Conservation (phyloP, 176 grass and related monocot genomes). For the Melocanna baccifera region DNA sequence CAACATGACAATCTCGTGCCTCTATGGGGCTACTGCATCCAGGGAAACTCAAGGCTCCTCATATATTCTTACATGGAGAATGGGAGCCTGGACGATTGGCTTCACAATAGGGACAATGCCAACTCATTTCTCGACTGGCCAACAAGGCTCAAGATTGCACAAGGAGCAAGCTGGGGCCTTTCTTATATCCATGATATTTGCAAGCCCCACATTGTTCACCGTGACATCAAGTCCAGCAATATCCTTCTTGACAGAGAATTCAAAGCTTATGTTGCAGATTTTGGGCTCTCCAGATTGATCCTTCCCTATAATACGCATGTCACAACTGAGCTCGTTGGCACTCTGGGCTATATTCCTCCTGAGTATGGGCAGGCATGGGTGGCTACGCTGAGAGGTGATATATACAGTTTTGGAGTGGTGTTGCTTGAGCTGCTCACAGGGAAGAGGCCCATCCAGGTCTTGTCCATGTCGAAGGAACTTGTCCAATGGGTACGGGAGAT, state of each 20-base stretch:
- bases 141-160: slow-evolving; percentile 66
- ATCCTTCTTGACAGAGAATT: slow-evolving; percentile 81
- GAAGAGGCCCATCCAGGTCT: slow-evolving; percentile 73
- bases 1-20: slow-evolving; percentile 78
- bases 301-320: slow-evolving; percentile 84
- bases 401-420: slow-evolving; percentile 93
- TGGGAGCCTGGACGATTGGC: slow-evolving; percentile 89
- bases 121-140: slow-evolving; percentile 67
- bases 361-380: slow-evolving; percentile 82
- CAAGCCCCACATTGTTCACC: slow-evolving; percentile 75
- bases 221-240: slow-evolving; percentile 93
- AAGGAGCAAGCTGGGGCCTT: slow-evolving; percentile 70
- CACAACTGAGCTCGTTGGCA: slow-evolving; percentile 79
- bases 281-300: slow-evolving; percentile 78
- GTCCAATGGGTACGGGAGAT: slow-evolving; percentile 69
- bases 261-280: slow-evolving; percentile 81
- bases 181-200: slow-evolving; percentile 81
- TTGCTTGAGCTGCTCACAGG: slow-evolving; percentile 80
- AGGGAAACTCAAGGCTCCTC: slow-evolving; percentile 59
- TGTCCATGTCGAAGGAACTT: slow-evolving; percentile 59
- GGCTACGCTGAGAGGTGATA: slow-evolving; percentile 74
- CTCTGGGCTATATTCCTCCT: slow-evolving; percentile 90
- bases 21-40: slow-evolving; percentile 76
- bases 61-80: slow-evolving; percentile 98
- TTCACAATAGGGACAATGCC: slow-evolving; percentile 55